Evolutionary conservation across 331 rosid species (phyloP), one percentile per base, ranked within the genome.

Genomic region (Spiraea crenata): DNA sequence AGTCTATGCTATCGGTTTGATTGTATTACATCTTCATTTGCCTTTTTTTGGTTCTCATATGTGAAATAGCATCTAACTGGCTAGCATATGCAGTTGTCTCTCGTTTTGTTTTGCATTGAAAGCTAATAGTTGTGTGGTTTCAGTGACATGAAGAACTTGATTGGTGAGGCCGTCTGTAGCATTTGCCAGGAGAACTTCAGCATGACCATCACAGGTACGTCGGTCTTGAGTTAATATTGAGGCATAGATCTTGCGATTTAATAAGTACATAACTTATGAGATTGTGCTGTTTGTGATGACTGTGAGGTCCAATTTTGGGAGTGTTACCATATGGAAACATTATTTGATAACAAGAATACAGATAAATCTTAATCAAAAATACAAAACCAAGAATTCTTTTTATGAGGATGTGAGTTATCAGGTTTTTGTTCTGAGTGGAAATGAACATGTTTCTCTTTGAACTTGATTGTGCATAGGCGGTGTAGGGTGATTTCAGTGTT

Each of bases 101-200:
- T 70, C 56, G 5, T 9, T 42, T 49, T 56, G 48, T 45, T 13
- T n/a, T 57, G 45, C 41, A 44, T 25, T 64, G 55, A 70, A 41
- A n/a, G 25, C 15, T 41, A 48, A 31, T 42, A 56, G 75, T 66
- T 58, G 19, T 77, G 63, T 79, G 84, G 72, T 85, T 77, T 35
- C 84, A 92, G 98, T 79, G 98, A 92, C 74, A 88, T 92, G 96
- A 90, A 90, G 87, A 86, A 88, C 80, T 63, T 90, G 89, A 88
- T 88, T 64, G 96, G 98, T 41, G 98, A 92, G 71, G 98, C 98
- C 57, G 65, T 85, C 42, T 92, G 98, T 70, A 19, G 86, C 80
- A 90, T 92, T 69, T 92, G 98, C 82, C 91, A 88, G 74, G 98
- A 90, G 86, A 86, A 83, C 80, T 92, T 88, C 63, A 88, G 98